Evolutionary conservation across 306 rosid species (phyloP), one percentile per base, ranked within the genome.

Genomic region (Vigna reflexopilosa): DNA sequence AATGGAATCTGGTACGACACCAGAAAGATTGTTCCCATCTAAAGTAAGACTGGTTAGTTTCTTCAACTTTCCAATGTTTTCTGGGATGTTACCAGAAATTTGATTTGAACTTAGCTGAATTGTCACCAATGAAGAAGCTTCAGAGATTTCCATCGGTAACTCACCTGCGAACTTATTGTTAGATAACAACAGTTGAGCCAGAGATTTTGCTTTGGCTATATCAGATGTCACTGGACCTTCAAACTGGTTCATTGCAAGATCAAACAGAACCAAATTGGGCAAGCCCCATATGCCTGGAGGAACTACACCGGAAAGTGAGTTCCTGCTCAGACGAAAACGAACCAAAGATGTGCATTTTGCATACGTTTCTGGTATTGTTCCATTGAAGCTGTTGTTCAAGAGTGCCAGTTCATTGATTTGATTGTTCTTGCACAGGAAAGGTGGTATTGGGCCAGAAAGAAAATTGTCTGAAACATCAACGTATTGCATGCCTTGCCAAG

Each of bases 391-490:
- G 87, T 94, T 94, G 83, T 94, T 86, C 52, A 90, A 78, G 52
- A 91, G 6, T 0, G 82, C 80, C 49, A 94, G 70, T 2, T 59
- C 83, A 0, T 20, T 17, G 77, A 91, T 83, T 20, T 6, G 73
- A 36, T 83, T 88, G 75, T 86, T 88, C 75, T 80, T 90, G 86
- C 98, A 94, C 97, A 94, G 84, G 45, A 79, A 83, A 55, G 97
- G 88, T 5, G 96, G 98, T 47, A 94, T 89, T 48, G 88, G 79
- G 49, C 98, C 98, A 0, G 87, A 75, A 45, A 94, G 80, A 11
- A 64, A 90, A 65, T 94, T 94, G 80, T 94, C 97, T 3, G 98
- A 86, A 45, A 88, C 90, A 77, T 94, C 98, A 64, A 94, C 79
- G 89, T n/a, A 90, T 1, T 22, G 0, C 81, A 94, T 69, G 30